phyloP scores from a whole-genome alignment of 1,284 basidiomycete species.

The Ceratobasidium sp. region DNA sequence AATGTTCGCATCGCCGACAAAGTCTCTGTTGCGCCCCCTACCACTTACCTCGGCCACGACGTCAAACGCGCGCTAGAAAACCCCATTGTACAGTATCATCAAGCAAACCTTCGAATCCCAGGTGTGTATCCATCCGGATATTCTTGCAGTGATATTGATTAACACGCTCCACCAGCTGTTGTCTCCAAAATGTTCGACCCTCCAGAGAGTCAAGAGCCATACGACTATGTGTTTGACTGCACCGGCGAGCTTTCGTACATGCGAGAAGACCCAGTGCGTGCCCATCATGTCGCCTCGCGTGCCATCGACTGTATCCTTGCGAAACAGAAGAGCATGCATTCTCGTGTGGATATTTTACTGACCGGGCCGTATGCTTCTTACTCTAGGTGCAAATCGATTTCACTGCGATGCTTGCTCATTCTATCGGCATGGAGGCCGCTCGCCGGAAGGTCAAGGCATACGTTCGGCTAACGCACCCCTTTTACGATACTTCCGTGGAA shows the following conservation, averaged over 20 bases:
- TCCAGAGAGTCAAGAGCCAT: constrained; percentile 69
- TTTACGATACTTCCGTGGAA: constrained; percentile 76
- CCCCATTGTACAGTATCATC: constrained; percentile 79
- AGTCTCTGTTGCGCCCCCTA: constrained; percentile 84
- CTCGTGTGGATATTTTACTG: constrained; percentile 29
- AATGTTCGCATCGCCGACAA: constrained; percentile 85
- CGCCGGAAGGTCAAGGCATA: constrained; percentile 77
- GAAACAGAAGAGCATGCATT: background rate
- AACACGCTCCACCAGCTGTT: constrained; percentile 60
- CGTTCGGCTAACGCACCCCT: constrained; percentile 81
- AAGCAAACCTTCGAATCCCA: constrained; percentile 80
- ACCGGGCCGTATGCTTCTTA: constrained; percentile 30
- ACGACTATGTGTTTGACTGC: constrained; percentile 81
- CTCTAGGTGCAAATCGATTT: constrained; percentile 72
- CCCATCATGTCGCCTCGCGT: constrained; percentile 45
- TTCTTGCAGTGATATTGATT: constrained; percentile 3
- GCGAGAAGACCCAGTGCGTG: constrained; percentile 75
- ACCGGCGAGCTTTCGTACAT: constrained; percentile 84
- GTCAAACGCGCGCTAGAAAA: constrained; percentile 76
- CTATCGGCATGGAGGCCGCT: constrained; percentile 74
- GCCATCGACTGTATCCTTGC: constrained; percentile 24
- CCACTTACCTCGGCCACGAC: constrained; percentile 82
- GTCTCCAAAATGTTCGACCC: constrained; percentile 75
- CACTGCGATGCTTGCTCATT: constrained; percentile 76
- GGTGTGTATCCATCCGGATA: constrained; percentile 58